Base-by-base conservation (phyloP, 257 asterid genomes). In the Ocimum tenuiflorum region DNA sequence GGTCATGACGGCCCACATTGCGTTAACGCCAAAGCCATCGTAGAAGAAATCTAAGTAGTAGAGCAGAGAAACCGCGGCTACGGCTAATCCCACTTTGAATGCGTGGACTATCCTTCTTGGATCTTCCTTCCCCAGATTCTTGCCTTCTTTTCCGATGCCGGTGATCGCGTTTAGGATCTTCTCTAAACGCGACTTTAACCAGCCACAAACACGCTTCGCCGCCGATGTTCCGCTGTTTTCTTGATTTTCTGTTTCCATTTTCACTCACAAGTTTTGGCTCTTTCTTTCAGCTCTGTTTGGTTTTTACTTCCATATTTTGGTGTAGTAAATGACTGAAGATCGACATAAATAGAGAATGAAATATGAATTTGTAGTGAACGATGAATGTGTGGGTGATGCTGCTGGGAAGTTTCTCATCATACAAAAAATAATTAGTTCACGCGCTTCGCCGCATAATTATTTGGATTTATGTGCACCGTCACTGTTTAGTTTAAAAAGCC, bases 1-100 rank as follows among this genome's bases (percentile, higher is more conserved):
- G 55, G 81, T 80, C 85, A 80, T 80, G 62, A 80, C 81, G 65
- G 81, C 81, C 85, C 79, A 80, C 81, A 80, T 80, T 57, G 85
- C 79, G 27, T 66, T 45, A 33, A 80, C 81, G 1, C 81, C 85
- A 51, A 73, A 70, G 1, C 81, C 82, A 18, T 70, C 70, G 35
- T 61, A 80, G 20, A 67, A 58, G 69, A 67, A 76, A 22, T 76
- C 81, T 14, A 76, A 80, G 62, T 76, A 80, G 54, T 76, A 80
- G 18, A 80, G 31, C 45, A 80, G 45, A 6, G 84, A 76, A 7
- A 80, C 75, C 5, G 57, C 27, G 0, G 77, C 55, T 14, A 80
- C 62, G 20, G 84, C 79, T 38, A 73, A 65, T 18, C 81, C 81
- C 6, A 77, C 78, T 72, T 77, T 77, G 39, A 77, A 3, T 6